Evolutionary conservation across 805 yeast genomes (phyloP).

Genomic region (Candida schatavii): DNA sequence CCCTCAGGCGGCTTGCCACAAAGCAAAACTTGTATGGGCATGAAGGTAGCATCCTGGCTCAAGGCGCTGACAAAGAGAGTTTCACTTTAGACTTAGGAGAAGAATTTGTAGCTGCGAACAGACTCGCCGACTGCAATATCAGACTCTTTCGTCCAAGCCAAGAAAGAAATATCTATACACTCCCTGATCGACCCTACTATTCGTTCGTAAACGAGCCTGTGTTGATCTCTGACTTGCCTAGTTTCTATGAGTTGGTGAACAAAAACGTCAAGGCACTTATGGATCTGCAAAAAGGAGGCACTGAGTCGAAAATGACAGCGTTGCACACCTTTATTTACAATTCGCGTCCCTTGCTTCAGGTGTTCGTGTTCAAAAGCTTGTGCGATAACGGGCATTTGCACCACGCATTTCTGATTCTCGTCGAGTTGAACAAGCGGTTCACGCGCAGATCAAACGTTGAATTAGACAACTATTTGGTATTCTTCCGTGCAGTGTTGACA

Average conservation of each 20-base stretch:
- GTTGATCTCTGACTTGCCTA: conserved; percentile 29
- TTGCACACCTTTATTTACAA: conserved; percentile 17
- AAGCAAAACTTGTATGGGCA: conserved; percentile 1
- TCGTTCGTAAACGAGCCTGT: conserved; percentile 30
- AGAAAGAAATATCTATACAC: conserved; percentile 25
- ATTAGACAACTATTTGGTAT: not conserved
- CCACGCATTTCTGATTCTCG: conserved; percentile 26
- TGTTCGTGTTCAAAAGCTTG: conserved; percentile 26
- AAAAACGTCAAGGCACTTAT: conserved; percentile 10
- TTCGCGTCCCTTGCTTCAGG: conserved; percentile 24
- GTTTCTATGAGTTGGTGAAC: conserved; percentile 21
- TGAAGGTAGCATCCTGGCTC: not conserved
- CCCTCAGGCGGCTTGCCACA: not conserved
- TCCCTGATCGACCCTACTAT: conserved; percentile 15
- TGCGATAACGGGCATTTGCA: conserved; percentile 21
- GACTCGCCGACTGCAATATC: not conserved
- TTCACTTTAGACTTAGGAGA: not conserved
- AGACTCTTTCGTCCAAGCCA: conserved; percentile 22
- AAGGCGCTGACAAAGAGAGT: not conserved
- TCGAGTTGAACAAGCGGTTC: conserved; percentile 10
- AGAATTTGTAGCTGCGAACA: not conserved
- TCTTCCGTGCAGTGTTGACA: not conserved
- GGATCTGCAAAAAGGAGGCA: conserved; percentile 5
- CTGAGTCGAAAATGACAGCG: conserved; percentile 6
- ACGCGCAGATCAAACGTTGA: not conserved